These are phyloP conservation scores for Crithidia fasciculata DNA, from an alignment of 208 protist species.

Conservation along the genomic window DNA sequence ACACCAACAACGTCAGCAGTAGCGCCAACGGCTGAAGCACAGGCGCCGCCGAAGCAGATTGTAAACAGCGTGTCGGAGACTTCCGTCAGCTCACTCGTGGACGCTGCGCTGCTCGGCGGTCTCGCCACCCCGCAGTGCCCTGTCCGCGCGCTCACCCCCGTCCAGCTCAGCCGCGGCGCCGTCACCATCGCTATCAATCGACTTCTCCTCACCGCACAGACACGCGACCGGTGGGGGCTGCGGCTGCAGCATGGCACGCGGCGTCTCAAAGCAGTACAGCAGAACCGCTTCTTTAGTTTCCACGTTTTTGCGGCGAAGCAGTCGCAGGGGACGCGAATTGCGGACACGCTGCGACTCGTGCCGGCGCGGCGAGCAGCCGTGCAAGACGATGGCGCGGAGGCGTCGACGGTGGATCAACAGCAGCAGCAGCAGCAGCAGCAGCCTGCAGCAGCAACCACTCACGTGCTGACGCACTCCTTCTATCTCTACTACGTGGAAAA, in stretches of 20 bases:
- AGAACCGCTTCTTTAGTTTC: conserved; percentile 67
- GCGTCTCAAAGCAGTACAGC: conserved; percentile 56
- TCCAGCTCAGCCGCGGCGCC: conserved; percentile 43
- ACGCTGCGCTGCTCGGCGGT: conserved; percentile 28
- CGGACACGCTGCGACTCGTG: conserved; percentile 53
- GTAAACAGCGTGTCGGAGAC: neutral
- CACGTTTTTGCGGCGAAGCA: conserved; percentile 75
- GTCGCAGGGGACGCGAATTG: conserved; percentile 61
- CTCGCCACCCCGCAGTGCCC: conserved; percentile 28
- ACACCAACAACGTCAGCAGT: neutral
- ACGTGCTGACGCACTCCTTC: conserved; percentile 33
- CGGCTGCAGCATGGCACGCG: conserved; percentile 61
- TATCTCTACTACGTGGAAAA: conserved; percentile 59
- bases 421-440: neutral
- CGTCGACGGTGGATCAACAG: neutral
- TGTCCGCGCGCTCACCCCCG: conserved; percentile 31
- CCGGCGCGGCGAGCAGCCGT: neutral
- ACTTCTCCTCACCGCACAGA: conserved; percentile 30
- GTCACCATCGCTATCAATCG: conserved; percentile 82
- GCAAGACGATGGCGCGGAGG: too few relatives aligned
- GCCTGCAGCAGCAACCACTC: neutral
- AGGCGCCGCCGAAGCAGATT: too few relatives aligned
- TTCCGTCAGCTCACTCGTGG: neutral
- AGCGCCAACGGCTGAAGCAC: neutral
- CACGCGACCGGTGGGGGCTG: conserved; percentile 70